Evolutionary conservation across 1,284 basidiomycete genomes (phyloP), one percentile per base, ranked within the genome.

Genomic region (Neolentinus lepideus): DNA sequence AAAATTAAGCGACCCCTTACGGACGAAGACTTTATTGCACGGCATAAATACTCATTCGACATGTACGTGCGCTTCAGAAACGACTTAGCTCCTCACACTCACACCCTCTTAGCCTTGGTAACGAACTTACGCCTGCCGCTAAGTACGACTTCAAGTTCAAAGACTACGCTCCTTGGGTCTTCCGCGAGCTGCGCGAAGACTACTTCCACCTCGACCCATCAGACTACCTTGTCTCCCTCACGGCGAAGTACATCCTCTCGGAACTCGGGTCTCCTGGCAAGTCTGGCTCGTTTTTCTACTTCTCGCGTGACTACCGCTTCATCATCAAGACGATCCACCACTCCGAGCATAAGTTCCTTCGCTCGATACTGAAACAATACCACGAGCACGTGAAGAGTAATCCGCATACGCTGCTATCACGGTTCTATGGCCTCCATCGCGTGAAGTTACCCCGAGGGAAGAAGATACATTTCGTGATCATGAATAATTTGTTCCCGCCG

Each of bases 301-400:
- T 98, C 70, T 98, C 94, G 12, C 83, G 95, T 47, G 96, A 99
- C 76, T 99, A 98, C 67, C 90, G 95, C 1, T 99, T 98, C 76
- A 99, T 99, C 75, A 99, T 99, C 84, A 99, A 98, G 75, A 99
- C 96, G 19, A 98, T 99, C 61, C 91, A 89, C 33, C 93, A 95
- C 65, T 79, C 82, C 36, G 96, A 99, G 70, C 94, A 98, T 79
- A 92, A 94, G 70, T 98, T 97, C 71, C 76, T 99, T 6, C 81
- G 92, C 24, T 80, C 78, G 21, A 92, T 98, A 59, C 80, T 98
- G 47, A 87, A 85, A 64, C 74, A 87, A 58, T 99, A 98, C 71
- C 85, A 98, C 70, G 78, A 81, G 46, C 94, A 98, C 66, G 84
- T 98, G 59, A 87, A 88, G 68, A 78, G 73, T 45, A 98, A 99